Percentiles rank a stretch among this genome's conserved stretches.
phyloP scores from a whole-genome alignment of 2,329 filamentous ascomycete genomes.

The Colletotrichum tamarilloi region DNA sequence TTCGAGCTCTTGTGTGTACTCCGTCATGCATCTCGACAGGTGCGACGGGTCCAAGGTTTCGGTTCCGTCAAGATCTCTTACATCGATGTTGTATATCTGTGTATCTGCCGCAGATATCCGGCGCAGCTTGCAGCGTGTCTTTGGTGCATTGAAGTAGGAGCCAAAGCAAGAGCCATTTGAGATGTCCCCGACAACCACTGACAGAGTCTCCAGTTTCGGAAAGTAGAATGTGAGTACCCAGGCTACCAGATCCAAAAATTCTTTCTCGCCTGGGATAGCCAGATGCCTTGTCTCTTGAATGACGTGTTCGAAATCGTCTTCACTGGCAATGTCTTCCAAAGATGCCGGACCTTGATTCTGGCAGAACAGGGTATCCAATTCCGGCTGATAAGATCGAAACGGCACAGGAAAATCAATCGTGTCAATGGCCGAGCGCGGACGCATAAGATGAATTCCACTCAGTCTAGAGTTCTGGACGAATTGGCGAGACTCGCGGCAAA shows the following conservation, averaged over 20 bases:
- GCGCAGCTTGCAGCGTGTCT: conserved; percentile 5
- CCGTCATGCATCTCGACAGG: neutral
- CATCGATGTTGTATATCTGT: neutral
- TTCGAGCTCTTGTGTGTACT: neutral
- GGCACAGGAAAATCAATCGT: neutral
- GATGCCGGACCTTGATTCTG: neutral
- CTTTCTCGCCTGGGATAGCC: neutral
- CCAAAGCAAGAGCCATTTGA: neutral
- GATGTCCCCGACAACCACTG: neutral
- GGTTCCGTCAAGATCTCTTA: neutral
- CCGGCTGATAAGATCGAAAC: neutral
- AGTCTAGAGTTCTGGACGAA: neutral
- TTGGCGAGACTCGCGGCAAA: conserved; percentile 12
- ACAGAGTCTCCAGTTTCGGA: conserved; percentile 7
- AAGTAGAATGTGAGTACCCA: conserved; percentile 7
- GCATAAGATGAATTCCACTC: neutral
- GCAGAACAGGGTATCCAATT: conserved; percentile 5
- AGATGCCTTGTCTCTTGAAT: conserved; percentile 6
- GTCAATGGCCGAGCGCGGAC: neutral
- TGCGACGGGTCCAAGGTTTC: neutral
- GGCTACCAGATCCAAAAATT: neutral
- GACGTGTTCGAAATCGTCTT: neutral
- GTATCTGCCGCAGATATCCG: neutral
- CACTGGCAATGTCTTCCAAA: neutral
- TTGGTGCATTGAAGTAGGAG: conserved; percentile 4